Base-by-base conservation (phyloP, 306 rosid species). In the Benincasa hispida region DNA sequence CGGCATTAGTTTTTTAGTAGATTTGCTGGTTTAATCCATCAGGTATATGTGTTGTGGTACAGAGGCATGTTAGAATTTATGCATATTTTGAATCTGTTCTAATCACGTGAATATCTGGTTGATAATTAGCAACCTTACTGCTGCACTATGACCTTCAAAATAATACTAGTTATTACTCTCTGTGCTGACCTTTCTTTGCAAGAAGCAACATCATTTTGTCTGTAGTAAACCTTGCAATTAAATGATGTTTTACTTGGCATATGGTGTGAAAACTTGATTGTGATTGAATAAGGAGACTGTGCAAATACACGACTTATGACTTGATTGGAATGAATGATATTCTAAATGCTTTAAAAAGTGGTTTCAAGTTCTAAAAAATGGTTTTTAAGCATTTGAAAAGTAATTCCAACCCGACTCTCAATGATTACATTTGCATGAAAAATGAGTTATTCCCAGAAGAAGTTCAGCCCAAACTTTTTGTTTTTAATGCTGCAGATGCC, bases 401-500 rank as follows among this genome's bases (percentile, higher is more conserved):
- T 50, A 17, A 8, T 11, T 45, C 13, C 18, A 45, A 14, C 0
- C 3, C 0, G 54, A 15, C 6, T 48, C 5, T 15, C 19, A 17
- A 17, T 48, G n/a, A n/a, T n/a, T n/a, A 17, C 7, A 1, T 48
- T 13, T 48, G 19, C 53, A 48, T 48, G 19, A 12, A 66, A n/a
- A 18, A 37, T 21, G 53, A 41, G 30, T 1, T 47, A 15, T 47
- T 25, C 24, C 14, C 54, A 1, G 24, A 17, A 41, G 25, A 25
- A 72, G 48, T 30, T 72, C 8, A 11, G 24, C 15, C 6, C 17
- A 14, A 48, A 53, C 59, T 72, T 66, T 72, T 8, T 54, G 69
- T 76, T n/a, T n/a, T n/a, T n/a, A n/a, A 77, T 58, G 72, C 61
- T 87, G 86, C 88, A 94, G 99, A 87, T 90, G 89, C 76, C 95